These are phyloP conservation scores for Nicotiana tabacum DNA, from an alignment of 257 asterid species.

Conservation along the genomic window DNA sequence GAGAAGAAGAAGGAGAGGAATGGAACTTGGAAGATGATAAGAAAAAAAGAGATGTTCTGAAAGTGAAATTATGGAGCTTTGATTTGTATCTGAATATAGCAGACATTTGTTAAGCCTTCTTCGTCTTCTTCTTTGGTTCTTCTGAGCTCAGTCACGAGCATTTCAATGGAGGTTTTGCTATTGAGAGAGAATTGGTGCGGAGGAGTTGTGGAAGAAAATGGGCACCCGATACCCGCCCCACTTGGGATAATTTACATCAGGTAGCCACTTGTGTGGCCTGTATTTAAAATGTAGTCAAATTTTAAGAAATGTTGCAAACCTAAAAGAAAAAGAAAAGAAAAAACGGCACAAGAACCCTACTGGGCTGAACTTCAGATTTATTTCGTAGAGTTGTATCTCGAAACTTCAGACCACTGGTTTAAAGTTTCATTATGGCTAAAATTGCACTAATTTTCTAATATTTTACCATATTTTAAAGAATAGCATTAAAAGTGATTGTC, in stretches of 20 bases:
- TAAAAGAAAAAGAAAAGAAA: too few species aligned
- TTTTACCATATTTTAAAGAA: too few species aligned
- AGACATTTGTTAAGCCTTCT: conserved; percentile 36
- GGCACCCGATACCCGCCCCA: background rate
- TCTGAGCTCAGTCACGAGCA: background rate
- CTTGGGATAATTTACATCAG: background rate
- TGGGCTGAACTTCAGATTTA: too few species aligned
- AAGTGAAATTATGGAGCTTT: conserved; percentile 38
- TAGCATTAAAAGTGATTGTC: too few species aligned
- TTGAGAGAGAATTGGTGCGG: background rate
- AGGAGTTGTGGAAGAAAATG: background rate
- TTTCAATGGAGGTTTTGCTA: background rate
- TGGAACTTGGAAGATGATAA: conserved; percentile 23
- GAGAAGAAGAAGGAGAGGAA: conserved; percentile 22
- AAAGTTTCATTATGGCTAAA: too few species aligned
- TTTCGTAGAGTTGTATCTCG: too few species aligned
- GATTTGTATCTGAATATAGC: conserved; percentile 38
- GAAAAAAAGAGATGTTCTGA: conserved; percentile 17
- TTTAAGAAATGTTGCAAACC: too few species aligned
- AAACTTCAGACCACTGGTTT: too few species aligned
- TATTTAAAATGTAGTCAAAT: too few species aligned
- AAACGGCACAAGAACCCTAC: too few species aligned
- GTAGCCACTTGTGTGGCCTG: too few species aligned
- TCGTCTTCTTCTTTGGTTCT: background rate
- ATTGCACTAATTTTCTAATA: too few species aligned